These are phyloP conservation scores for Vachellia pachyceras DNA, from an alignment of 306 rosid species.

Conservation along the genomic window DNA sequence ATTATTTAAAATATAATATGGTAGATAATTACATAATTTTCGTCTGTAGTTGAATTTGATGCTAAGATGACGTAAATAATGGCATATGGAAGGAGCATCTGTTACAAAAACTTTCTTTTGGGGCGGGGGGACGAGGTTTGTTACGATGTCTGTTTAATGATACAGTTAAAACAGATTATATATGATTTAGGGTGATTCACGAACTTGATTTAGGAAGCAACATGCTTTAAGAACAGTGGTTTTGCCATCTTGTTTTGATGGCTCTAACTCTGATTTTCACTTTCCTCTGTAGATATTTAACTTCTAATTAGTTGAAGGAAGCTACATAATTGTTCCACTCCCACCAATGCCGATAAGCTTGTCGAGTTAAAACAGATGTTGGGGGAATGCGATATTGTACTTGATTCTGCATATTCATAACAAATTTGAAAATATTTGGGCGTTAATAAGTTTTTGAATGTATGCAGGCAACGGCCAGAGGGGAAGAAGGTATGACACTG, in stretches of 20 bases:
- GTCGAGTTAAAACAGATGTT: background rate
- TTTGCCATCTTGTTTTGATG: background rate
- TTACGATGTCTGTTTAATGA: background rate
- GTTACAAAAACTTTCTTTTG: too few relatives aligned
- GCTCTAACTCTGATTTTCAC: background rate
- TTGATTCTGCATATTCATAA: background rate
- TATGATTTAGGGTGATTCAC: background rate
- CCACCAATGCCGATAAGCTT: background rate
- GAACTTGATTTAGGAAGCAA: background rate
- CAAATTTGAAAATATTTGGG: background rate
- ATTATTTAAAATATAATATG: background rate
- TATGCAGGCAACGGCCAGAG: slow-evolving; percentile 72
- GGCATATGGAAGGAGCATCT: too few relatives aligned
- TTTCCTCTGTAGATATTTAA: background rate
- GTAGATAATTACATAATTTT: background rate
- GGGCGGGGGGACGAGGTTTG: too few relatives aligned
- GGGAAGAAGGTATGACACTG: slow-evolving; percentile 82
- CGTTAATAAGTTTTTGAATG: slow-evolving; percentile 23
- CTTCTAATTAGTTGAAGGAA: background rate
- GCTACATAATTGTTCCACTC: background rate
- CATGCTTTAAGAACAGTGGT: background rate
- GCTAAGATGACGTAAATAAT: background rate
- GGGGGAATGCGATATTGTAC: background rate
- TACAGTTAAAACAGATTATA: background rate
- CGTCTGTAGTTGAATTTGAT: background rate